phyloP scores from a whole-genome alignment of 2,329 filamentous ascomycete species.

The Pezizomycotina sp. region DNA sequence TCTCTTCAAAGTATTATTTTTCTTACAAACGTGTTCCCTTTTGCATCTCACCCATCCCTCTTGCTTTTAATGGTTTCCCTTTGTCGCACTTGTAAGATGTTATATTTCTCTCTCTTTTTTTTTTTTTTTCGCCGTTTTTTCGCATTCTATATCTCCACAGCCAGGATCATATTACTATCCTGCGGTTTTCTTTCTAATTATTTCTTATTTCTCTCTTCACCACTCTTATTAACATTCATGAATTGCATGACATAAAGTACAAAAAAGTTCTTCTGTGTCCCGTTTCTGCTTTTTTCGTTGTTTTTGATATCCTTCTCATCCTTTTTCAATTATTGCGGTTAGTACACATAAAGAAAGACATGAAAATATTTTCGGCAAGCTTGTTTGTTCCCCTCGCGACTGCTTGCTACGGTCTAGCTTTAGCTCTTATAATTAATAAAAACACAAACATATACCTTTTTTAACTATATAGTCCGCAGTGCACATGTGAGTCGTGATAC shows the following conservation, averaged over 20 bases:
- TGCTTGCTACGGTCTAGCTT: too few relatives aligned
- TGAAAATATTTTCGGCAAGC: too few relatives aligned
- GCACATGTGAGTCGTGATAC: too few relatives aligned
- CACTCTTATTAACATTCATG: background rate
- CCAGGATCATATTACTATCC: conserved; percentile 24
- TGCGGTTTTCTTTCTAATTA: conserved; percentile 18
- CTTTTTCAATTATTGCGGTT: conserved; percentile 18
- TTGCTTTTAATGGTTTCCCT: conserved; percentile 15
- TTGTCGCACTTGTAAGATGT: conserved; percentile 9
- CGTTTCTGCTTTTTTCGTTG: background rate
- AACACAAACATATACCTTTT: too few relatives aligned
- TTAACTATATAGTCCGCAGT: too few relatives aligned
- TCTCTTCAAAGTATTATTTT: background rate
- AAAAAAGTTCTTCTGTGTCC: background rate
- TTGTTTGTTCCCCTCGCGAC: too few relatives aligned
- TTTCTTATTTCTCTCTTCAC: conserved; percentile 1
- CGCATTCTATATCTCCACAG: conserved; percentile 24
- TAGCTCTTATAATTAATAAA: too few relatives aligned
- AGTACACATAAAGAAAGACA: too few relatives aligned
- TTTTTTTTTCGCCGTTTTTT: conserved; percentile 4
- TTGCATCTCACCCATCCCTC: conserved; percentile 10
- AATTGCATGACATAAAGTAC: background rate
- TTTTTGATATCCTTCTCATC: background rate
- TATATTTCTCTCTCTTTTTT: conserved; percentile 11
- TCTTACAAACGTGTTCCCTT: conserved; percentile 4